phyloP scores from a whole-genome alignment of 208 protist species.

The Leishmania tarentolae region DNA sequence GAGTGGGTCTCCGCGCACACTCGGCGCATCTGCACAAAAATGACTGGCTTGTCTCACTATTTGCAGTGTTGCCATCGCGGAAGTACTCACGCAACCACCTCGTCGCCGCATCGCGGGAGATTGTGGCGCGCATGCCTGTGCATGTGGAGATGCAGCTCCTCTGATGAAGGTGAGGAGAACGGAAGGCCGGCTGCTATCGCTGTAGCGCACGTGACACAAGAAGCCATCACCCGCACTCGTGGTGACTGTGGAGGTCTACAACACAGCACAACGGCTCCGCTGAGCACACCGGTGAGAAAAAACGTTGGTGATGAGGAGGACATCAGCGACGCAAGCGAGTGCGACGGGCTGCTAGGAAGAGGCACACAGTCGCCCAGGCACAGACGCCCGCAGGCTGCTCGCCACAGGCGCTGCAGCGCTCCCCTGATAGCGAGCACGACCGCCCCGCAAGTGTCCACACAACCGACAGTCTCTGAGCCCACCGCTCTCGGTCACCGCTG shows the following conservation, averaged over 20 bases:
- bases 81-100: neutral
- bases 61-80: neutral
- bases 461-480: neutral
- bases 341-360: constrained; percentile 1
- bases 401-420: neutral
- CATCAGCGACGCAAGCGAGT: neutral
- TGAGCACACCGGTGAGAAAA: neutral
- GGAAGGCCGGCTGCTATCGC: neutral
- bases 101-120: neutral
- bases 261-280: neutral
- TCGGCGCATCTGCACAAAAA: neutral
- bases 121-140: neutral
- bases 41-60: neutral
- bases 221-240: neutral
- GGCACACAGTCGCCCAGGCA: neutral
- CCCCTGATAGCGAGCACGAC: neutral
- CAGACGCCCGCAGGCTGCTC: neutral
- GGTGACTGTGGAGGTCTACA: neutral
- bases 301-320: neutral
- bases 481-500: neutral
- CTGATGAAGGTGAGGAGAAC: neutral
- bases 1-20: neutral
- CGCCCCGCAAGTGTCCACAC: neutral
- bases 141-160: neutral
- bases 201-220: neutral